Evolutionary conservation across 768 basidiomycete genomes (phyloP), one percentile per base, ranked within the genome.

Genomic region (Russula sp.): DNA sequence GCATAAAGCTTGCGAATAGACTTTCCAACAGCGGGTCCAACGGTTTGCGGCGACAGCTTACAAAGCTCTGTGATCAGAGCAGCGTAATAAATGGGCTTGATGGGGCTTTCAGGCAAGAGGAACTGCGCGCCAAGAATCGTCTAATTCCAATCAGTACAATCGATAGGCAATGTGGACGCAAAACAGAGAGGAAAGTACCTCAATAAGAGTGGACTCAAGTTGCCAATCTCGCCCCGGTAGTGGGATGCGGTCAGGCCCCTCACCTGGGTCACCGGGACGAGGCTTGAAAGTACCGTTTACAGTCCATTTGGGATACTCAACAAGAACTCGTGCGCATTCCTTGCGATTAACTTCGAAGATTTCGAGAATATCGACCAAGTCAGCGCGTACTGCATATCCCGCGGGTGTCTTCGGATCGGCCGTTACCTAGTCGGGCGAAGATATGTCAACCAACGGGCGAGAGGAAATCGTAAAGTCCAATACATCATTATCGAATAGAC

Each of bases 281-380:
- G 87, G 83, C 69, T 88, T 91, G 81, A 98, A 98, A 0, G 93
- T 93, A 4, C 91, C 92, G 3, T 81, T 77, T 4, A 85, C 71
- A 59, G 86, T 83, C 90, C 94, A 97, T 69, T 86, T 88, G 1
- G 91, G 89, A 59, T 89, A 87, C 72, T 93, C 88, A 50, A 97
- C 80, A 6, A 98, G 78, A 8, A 98, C 76, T 3, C 90, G 80
- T 1, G 97, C 95, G 67, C 88, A 90, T 70, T 99, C 97, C 73
- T 96, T 97, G 59, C 97, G 84, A 73, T 99, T 98, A 55, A 97
- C 84, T 73, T 98, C 96, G 70, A 91, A 98, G 16, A 98, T 88
- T 61, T 92, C 84, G 47, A 97, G 74, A 20, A 87, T 82, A 70
- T 98, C 94, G 7, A 84, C 75, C 10, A 97, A 73, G 27, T 85